Base-by-base conservation (phyloP, 2,329 filamentous ascomycete species). In the Simplicillium aogashimaense region DNA sequence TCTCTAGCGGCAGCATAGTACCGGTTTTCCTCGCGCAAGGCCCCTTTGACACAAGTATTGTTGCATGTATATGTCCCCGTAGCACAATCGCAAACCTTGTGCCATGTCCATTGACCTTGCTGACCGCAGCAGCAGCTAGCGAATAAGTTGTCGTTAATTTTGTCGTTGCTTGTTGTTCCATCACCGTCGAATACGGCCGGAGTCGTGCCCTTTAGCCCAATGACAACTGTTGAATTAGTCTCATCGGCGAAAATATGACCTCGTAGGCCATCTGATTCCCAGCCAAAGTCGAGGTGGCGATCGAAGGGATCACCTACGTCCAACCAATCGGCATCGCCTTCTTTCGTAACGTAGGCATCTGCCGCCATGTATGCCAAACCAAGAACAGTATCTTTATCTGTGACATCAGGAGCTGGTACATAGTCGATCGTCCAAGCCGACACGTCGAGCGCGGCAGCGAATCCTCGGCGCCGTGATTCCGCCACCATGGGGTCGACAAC, bases 111-210 rank as follows among this genome's bases (percentile, higher is more conserved):
- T 47, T 88, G 86, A 1, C 89, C 88, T 52, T 94, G 89, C 63
- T 95, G 88, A 4, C 80, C 92, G 62, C 92, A 98, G 61, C 92
- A 98, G 65, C 92, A 98, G 56, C 89, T 94, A 65, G 95, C 95
- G 63, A 94, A 95, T 9, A 98, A 71, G 57, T 98, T 98, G 63
- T 98, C 92, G 58, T 97, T 98, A 54, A 89, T 70, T 66, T 98
- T 98, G 65, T 98, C 92, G 50, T 95, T 95, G 18, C 88, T 94
- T 1, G 90, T 97, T 1, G 92, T 97, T 38, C 89, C 90, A 30
- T 90, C 85, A n/a, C 92, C 92, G 58, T 97, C 90, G 56, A 95
- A 97, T 3, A 97, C 81, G 11, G 92, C 90, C 2, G 83, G 78
- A 1, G 82, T 86, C 0, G 89, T 95, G 40, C 90, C 92, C 64